Conservation (phyloP, 495 filamentous ascomycete species). For the Bacidia rubella region DNA sequence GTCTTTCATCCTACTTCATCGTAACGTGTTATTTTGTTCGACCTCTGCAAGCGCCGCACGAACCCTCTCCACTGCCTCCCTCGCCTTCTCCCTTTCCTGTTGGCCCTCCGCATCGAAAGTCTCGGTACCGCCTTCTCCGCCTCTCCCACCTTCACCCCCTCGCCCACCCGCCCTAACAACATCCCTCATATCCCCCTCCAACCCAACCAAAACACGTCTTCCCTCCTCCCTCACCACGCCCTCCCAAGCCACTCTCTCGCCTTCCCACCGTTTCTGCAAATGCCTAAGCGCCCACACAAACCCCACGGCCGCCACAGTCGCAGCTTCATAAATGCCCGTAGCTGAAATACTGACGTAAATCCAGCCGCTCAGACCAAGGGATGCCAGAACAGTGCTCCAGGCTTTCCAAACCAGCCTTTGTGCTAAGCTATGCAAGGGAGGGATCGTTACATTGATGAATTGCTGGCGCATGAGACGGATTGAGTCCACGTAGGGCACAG, state of each 20-base stretch:
- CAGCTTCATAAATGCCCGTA: constrained; percentile 55
- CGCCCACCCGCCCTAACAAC: constrained; percentile 39
- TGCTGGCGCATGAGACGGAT: constrained; percentile 36
- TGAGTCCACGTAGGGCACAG: constrained; percentile 28
- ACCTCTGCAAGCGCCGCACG: constrained; percentile 7
- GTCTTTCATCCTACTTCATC: too few relatives aligned
- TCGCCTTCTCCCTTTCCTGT: constrained; percentile 35
- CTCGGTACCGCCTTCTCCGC: constrained; percentile 31
- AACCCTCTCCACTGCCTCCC: constrained; percentile 40
- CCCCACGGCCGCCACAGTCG: constrained; percentile 67
- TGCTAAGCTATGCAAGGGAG: constrained; percentile 64
- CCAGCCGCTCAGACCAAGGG: constrained; percentile 50
- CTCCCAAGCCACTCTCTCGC: constrained; percentile 56
- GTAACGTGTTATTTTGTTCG: too few relatives aligned
- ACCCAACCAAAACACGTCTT: constrained; percentile 51
- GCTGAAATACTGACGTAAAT: constrained; percentile 49
- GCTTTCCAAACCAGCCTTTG: constrained; percentile 66
- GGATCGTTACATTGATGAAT: constrained; percentile 50
- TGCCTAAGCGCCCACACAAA: constrained; percentile 56
- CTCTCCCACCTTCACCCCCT: constrained; percentile 24
- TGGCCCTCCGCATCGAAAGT: background rate
- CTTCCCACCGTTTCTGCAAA: constrained; percentile 71
- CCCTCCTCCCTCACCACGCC: constrained; percentile 69
- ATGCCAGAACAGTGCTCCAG: constrained; percentile 49
- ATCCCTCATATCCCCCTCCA: constrained; percentile 49